phyloP scores from a whole-genome alignment of 169 alveolate genomes.

The Cystoisospora suis region DNA sequence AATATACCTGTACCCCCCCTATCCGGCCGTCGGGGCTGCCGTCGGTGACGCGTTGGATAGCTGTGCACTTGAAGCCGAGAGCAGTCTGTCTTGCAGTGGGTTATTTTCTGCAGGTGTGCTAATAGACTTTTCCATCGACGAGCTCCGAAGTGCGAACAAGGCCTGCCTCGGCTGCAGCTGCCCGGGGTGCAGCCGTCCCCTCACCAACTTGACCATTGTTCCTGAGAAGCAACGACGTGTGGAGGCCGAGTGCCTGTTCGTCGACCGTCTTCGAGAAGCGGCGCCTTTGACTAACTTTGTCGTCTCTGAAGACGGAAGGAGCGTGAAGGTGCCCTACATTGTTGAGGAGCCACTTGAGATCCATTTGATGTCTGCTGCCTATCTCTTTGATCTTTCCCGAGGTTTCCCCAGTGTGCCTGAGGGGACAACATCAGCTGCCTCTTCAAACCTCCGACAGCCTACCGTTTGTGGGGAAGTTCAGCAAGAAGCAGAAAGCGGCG shows the following conservation, averaged over 20 bases:
- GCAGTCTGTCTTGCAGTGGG: background rate
- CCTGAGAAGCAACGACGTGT: background rate
- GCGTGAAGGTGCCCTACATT: background rate
- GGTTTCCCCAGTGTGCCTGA: no score
- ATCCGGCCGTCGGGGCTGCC: no score
- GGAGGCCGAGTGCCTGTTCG: background rate
- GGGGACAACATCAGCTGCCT: no score
- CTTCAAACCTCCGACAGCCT: no score
- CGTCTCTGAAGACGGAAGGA: background rate
- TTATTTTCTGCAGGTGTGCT: background rate
- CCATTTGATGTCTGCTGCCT: background rate
- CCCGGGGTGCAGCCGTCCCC: background rate
- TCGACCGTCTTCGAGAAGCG: background rate
- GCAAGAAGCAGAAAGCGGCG: no score
- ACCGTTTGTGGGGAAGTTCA: no score
- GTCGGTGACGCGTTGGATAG: no score
- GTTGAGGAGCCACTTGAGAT: constrained; percentile 22
- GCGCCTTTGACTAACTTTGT: background rate
- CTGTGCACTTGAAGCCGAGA: no score
- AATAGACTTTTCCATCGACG: background rate
- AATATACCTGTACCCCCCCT: no score
- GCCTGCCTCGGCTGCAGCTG: background rate
- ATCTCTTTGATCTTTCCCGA: constrained; percentile 8
- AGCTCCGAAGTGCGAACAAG: background rate
- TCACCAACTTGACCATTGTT: background rate